Percentiles rank a stretch among this genome's conserved stretches.
Evolutionary conservation across 176 grass and related monocot genomes (phyloP).

Genomic region (Otatea glauca): DNA sequence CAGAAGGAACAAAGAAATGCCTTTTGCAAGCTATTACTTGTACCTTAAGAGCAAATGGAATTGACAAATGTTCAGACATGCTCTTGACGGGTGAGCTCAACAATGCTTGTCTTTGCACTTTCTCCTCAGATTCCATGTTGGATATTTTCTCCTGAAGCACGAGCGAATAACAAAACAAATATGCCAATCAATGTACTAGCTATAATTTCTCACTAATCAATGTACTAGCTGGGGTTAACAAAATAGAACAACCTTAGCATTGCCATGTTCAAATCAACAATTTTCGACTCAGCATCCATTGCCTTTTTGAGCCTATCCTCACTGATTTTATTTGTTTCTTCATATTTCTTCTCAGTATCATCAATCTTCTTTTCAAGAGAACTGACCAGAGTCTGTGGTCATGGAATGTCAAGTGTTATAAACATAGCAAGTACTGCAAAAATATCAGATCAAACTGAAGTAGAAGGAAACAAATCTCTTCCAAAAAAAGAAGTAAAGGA

Average conservation of each 20-base stretch:
- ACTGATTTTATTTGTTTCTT: slow-evolving; percentile 90
- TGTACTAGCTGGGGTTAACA: not conserved
- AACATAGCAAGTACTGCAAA: slow-evolving; percentile 1
- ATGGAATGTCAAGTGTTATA: slow-evolving; percentile 36
- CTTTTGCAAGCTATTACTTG: slow-evolving; percentile 41
- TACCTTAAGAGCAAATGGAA: slow-evolving; percentile 78
- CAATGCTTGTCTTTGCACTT: slow-evolving; percentile 79
- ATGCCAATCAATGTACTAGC: slow-evolving; percentile 1
- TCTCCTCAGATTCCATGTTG: slow-evolving; percentile 86
- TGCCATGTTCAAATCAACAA: slow-evolving; percentile 76
- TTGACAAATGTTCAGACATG: slow-evolving; percentile 97
- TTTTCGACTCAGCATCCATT: slow-evolving; percentile 76
- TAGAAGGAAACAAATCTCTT: slow-evolving; percentile 20
- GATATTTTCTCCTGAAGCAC: slow-evolving; percentile 91
- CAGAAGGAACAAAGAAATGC: slow-evolving; percentile 31
- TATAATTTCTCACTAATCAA: not conserved
- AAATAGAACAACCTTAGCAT: slow-evolving; percentile 79
- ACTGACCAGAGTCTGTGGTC: slow-evolving; percentile 72
- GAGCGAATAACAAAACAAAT: slow-evolving; percentile 40
- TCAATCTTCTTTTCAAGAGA: slow-evolving; percentile 94
- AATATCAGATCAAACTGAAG: slow-evolving; percentile 5
- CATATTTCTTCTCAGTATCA: slow-evolving; percentile 89
- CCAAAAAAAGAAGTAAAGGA: not conserved
- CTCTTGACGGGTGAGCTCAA: slow-evolving; percentile 74
- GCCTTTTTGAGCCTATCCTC: slow-evolving; percentile 90